Evolutionary conservation across 257 asterid genomes (phyloP), one percentile per base, ranked within the genome.

Genomic region (Haberlea rhodopensis): DNA sequence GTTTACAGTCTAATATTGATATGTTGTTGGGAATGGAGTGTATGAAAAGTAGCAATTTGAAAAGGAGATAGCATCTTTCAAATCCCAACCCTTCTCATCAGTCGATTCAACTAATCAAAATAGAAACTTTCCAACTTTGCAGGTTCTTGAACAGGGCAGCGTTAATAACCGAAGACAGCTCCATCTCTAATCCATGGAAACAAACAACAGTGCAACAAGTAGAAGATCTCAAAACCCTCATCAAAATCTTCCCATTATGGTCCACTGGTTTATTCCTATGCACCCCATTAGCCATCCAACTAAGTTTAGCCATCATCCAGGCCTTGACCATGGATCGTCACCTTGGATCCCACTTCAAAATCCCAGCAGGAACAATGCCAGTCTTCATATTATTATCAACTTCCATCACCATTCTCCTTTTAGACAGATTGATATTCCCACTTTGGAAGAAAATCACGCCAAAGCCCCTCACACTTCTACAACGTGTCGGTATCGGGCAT

Each of bases 101-200:
- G n/a, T 3, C 0, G n/a, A 10, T 37, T 11, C 46, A 37, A 11
- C n/a, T 11, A 37, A 37, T 37, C 0, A 37, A 2, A 37, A 2
- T 1, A 6, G 11, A n/a, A 31, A 46, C 13, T 21, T 26, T 25
- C 9, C 45, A 43, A 48, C 32, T 5, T 51, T 57, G 5, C 63
- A 84, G 96, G 81, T 89, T 84, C 64, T 71, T 89, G 62, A 87
- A 87, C 70, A 80, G 84, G 6, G 95, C 95, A 57, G 85, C 95
- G 11, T 48, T 81, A 59, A 68, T 46, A 72, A 75, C 67, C 1
- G 85, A 70, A 57, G 72, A 73, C 3, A 76, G 65, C 26, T 34
- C 60, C 18, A 21, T 54, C 22, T 23, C 57, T 15, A 64, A 69
- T 26, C 81, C 76, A 7, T 79, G 94, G 95, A 78, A 66, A 65